Percentiles rank a stretch among this genome's conserved stretches.
These are phyloP conservation scores for Populus hybrid DNA, from an alignment of 441 rosid species.

Conservation along the genomic window DNA sequence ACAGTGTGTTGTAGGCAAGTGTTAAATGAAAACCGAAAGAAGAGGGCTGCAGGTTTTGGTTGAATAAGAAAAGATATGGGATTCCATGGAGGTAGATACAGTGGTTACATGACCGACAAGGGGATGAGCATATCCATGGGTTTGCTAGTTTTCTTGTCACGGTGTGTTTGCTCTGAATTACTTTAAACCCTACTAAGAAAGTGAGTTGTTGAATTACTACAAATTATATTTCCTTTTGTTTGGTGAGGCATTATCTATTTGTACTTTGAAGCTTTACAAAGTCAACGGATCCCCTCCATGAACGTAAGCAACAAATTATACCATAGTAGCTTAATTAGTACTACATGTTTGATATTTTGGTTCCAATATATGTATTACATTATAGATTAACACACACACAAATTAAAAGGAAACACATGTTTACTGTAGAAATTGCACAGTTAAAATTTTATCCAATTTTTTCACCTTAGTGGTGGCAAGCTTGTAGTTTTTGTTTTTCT, in stretches of 20 bases:
- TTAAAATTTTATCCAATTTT: no score
- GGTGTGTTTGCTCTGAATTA: constrained; percentile 53
- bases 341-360: not conserved
- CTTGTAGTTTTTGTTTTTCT: no score
- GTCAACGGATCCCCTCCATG: constrained; percentile 30
- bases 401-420: no score
- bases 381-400: not conserved
- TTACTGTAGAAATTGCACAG: no score
- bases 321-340: not conserved
- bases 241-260: not conserved
- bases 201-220: constrained; percentile 60
- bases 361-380: not conserved
- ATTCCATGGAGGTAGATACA: constrained; percentile 33
- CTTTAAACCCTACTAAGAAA: constrained; percentile 38
- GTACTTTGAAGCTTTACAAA: constrained; percentile 15
- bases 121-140: constrained; percentile 11
- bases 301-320: not conserved
- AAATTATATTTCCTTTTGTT: not conserved
- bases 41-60: constrained; percentile 10
- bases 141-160: constrained; percentile 28
- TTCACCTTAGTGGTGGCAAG: no score
- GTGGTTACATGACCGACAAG: constrained; percentile 34
- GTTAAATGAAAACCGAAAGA: constrained; percentile 23
- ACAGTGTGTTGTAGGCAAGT: not conserved
- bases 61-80: constrained; percentile 11